A percentile compares a stretch with the other conserved stretches of the same genome.
Evolutionary conservation across 805 yeast genomes (phyloP).

Genomic region (Candida alai): DNA sequence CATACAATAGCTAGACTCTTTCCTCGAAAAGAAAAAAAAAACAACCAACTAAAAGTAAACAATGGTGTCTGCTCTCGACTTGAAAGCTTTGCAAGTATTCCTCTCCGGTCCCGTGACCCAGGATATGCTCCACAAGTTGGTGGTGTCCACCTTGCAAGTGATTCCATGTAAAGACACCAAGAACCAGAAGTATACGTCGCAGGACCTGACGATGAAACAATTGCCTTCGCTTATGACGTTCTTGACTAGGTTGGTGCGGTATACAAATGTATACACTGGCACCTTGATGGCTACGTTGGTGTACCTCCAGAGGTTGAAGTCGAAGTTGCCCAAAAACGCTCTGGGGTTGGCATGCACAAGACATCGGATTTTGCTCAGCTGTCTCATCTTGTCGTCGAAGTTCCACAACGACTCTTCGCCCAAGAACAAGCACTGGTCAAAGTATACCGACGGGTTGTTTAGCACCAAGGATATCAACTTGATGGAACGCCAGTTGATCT

Average conservation of each 20-base stretch:
- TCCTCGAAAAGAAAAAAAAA: too few species aligned
- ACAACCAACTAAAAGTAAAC: too few species aligned
- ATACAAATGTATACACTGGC: conserved; percentile 78
- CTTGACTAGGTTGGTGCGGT: conserved; percentile 65
- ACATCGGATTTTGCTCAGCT: conserved; percentile 72
- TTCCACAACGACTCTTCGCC: conserved; percentile 77
- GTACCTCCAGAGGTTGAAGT: conserved; percentile 58
- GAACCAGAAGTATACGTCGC: conserved; percentile 16
- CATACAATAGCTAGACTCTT: too few species aligned
- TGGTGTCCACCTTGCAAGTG: conserved; percentile 62
- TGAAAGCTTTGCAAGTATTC: conserved; percentile 55
- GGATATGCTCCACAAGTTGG: conserved; percentile 69
- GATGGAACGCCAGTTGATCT: conserved; percentile 75
- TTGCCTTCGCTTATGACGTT: conserved; percentile 73
- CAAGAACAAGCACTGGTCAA: conserved; percentile 75
- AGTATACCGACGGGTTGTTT: conserved; percentile 72
- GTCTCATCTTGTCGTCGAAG: conserved; percentile 69
- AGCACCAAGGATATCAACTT: conserved; percentile 64
- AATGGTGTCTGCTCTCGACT: conserved; percentile 15
- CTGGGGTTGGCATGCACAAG: conserved; percentile 77
- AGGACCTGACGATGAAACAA: conserved; percentile 32
- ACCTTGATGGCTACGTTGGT: conserved; percentile 71
- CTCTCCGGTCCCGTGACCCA: conserved; percentile 66
- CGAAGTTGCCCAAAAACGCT: conserved; percentile 64
- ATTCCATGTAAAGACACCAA: conserved; percentile 52